Conservation (phyloP, 1,284 basidiomycete species). For the Melampsora larici-populina region DNA sequence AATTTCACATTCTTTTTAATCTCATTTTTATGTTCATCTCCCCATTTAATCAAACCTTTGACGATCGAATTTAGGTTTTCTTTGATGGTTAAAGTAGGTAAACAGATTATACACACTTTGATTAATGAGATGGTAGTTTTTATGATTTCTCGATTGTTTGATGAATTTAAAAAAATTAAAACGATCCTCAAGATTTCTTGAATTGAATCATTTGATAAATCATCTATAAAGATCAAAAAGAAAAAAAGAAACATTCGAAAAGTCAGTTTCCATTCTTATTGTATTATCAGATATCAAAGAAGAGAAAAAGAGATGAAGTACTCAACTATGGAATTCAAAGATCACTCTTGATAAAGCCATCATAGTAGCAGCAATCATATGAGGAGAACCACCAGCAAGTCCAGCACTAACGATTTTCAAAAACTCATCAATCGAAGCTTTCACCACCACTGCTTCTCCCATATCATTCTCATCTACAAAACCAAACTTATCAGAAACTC, state of each 20-base stretch:
- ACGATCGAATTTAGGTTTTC: conserved; percentile 75
- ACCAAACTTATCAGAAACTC: too few species aligned
- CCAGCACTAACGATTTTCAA: conserved; percentile 97
- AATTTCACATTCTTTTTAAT: conserved; percentile 96
- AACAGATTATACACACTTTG: conserved; percentile 86
- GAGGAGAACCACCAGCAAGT: conserved; percentile 84
- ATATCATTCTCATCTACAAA: neutral
- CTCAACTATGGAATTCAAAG: conserved; percentile 88
- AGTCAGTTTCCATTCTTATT: too few species aligned
- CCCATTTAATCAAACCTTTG: conserved; percentile 82
- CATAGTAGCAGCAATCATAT: conserved; percentile 97
- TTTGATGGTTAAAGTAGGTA: conserved; percentile 68
- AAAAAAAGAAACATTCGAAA: neutral
- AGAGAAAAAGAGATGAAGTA: neutral
- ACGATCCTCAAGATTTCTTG: conserved; percentile 82
- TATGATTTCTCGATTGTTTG: conserved; percentile 88
- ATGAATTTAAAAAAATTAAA: conserved; percentile 81
- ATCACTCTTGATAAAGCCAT: conserved; percentile 88
- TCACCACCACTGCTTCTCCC: conserved; percentile 56
- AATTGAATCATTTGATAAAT: conserved; percentile 65
- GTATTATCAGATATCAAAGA: neutral
- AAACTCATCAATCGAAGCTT: conserved; percentile 83
- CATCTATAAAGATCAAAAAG: too few species aligned
- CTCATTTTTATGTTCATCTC: conserved; percentile 96
- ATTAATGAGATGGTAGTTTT: conserved; percentile 92